phyloP scores from a whole-genome alignment of 2,329 filamentous ascomycete genomes.

The Tolypocladium ovalisporum region DNA sequence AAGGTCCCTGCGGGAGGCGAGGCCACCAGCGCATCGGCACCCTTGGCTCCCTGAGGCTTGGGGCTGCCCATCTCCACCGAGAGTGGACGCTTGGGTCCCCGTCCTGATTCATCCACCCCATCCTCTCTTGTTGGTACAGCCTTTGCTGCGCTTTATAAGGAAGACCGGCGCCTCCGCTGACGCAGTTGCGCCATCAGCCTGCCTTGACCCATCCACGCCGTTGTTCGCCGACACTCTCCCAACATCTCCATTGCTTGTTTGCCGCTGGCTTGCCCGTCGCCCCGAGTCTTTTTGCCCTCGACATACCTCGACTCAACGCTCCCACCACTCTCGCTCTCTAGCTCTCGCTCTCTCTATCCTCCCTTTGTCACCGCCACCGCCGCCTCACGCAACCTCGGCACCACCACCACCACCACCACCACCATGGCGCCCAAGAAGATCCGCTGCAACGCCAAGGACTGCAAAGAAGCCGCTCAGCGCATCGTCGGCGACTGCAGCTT shows the following conservation, averaged over 20 bases:
- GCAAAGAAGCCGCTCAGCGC: conserved; percentile 76
- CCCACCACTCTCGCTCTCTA: conserved; percentile 7
- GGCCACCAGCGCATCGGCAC: background rate
- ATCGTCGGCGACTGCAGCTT: conserved; percentile 96
- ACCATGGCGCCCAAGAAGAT: conserved; percentile 63
- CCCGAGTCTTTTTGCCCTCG: background rate
- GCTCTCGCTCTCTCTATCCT: conserved; percentile 2
- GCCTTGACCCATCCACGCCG: background rate
- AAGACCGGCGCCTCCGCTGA: conserved; percentile 4
- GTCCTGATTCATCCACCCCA: background rate
- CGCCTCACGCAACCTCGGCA: background rate
- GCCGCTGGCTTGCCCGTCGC: background rate
- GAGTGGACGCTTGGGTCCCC: background rate
- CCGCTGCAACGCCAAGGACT: conserved; percentile 81
- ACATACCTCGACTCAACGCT: background rate
- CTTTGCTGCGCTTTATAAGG: conserved; percentile 2
- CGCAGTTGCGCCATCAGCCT: conserved; percentile 3
- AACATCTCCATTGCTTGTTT: background rate
- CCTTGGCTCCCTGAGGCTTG: background rate
- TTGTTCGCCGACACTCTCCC: background rate
- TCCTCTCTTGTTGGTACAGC: background rate
- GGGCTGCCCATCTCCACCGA: conserved; percentile 1
- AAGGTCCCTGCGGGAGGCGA: conserved; percentile 1
- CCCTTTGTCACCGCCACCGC: background rate
- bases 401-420: background rate